These are phyloP conservation scores for Blastocladiella emersonii DNA, from an alignment of 371 early-diverging fungal species.

Conservation along the genomic window DNA sequence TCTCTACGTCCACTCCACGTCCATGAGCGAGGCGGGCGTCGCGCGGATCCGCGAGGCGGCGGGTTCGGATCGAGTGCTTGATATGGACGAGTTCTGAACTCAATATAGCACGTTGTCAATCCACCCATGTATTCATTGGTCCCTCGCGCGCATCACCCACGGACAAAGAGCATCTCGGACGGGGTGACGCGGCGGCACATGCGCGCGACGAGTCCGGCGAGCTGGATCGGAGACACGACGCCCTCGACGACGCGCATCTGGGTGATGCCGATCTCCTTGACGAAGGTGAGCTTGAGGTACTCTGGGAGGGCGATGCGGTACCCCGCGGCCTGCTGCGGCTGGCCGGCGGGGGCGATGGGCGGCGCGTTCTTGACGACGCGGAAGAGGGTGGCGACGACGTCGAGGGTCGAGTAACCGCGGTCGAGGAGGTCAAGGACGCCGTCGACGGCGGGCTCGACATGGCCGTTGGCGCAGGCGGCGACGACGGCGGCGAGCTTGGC, in stretches of 20 bases:
- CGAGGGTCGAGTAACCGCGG: conserved; percentile 73
- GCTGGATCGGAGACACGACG: conserved; percentile 58
- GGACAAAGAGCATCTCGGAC: neutral
- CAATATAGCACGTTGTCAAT: no score
- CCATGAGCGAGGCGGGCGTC: no score
- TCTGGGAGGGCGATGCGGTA: conserved; percentile 35
- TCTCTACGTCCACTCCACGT: no score
- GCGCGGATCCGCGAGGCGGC: no score
- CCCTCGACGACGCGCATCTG: conserved; percentile 81
- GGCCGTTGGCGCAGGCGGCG: conserved; percentile 40
- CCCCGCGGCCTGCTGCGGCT: no score
- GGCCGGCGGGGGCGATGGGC: neutral
- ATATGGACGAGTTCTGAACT: no score
- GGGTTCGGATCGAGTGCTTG: no score
- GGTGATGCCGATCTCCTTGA: conserved; percentile 72
- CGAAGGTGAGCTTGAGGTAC: conserved; percentile 58
- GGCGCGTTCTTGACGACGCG: conserved; percentile 53
- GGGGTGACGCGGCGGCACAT: conserved; percentile 28
- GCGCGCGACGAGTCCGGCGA: conserved; percentile 58
- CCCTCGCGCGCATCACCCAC: no score
- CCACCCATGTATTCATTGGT: no score
- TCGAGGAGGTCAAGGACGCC: conserved; percentile 53
- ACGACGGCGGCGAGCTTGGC: conserved; percentile 58
- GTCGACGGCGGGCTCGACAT: conserved; percentile 56
- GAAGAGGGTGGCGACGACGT: conserved; percentile 83